Evolutionary conservation across 2,329 filamentous ascomycete genomes (phyloP).

Genomic region (Blumeriella jaapii): DNA sequence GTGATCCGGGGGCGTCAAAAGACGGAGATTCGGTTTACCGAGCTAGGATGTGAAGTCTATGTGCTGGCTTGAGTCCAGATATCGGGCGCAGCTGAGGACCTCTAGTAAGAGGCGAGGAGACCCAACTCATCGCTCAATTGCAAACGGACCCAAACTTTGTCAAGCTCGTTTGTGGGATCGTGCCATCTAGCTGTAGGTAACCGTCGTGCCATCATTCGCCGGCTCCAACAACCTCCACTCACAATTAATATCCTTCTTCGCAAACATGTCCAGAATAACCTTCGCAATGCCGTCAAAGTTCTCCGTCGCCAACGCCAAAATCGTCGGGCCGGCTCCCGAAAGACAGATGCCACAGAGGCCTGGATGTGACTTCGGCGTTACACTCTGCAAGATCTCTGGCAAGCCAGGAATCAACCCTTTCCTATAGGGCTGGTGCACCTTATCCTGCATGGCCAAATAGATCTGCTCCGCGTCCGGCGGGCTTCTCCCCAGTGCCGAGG

Average conservation of each 20-base stretch:
- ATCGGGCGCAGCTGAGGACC: no score
- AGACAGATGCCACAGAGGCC: slow-evolving; percentile 90
- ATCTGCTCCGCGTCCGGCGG: slow-evolving; percentile 90
- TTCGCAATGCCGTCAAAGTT: slow-evolving; percentile 82
- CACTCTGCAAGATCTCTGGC: slow-evolving; percentile 78
- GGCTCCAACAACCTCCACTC: slow-evolving; percentile 82
- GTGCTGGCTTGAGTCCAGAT: no score
- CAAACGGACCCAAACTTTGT: no score
- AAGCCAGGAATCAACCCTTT: slow-evolving; percentile 85
- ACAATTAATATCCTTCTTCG: slow-evolving; percentile 62
- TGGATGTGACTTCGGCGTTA: slow-evolving; percentile 76
- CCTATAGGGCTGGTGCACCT: slow-evolving; percentile 93
- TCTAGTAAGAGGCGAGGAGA: no score
- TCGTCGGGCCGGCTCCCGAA: slow-evolving; percentile 89
- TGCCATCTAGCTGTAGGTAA: slow-evolving; percentile 20
- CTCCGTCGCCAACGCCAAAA: slow-evolving; percentile 79
- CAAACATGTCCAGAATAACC: slow-evolving; percentile 65
- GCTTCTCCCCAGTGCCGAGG: slow-evolving; percentile 77
- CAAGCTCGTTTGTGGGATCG: no score
- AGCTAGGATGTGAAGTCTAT: no score
- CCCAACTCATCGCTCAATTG: no score
- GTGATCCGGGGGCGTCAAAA: no score
- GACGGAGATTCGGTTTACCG: no score
- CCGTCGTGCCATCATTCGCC: slow-evolving; percentile 50
- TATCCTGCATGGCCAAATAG: slow-evolving; percentile 97